Evolutionary conservation across 1,284 basidiomycete species (phyloP), one percentile per base, ranked within the genome.

Genomic region (Ustilago sp.): DNA sequence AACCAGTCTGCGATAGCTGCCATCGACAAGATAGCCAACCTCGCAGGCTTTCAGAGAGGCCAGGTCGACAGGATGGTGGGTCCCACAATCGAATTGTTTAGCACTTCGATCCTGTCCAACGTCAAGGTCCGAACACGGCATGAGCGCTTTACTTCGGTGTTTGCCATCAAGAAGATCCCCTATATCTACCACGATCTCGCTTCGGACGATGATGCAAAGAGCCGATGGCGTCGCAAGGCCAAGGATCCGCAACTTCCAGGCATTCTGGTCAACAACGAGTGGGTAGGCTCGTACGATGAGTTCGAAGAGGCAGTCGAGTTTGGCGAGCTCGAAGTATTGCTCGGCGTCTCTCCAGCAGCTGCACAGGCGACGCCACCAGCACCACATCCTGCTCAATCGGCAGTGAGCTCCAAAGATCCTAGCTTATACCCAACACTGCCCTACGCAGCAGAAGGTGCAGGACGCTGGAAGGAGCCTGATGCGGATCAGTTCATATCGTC

Each of bases 291-390:
- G 15, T 86, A 66, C 59, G 84, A 83, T 45, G 85, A 86, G 28
- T 86, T 86, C 47, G 83, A 86, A 54, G 83, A 86, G 67, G 79
- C 83, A 0, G 82, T 86, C 60, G 85, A 86, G 58, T 82, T 80
- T 47, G 83, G 83, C 38, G 83, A 85, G 72, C 73, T 86, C 17
- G 77, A 80, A 43, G 60, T 82, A 34, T 85, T 86, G 31, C 70
- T 86, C 2, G 63, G 74, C 19, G 67, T 84, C 9, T 68, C 47
- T 17, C 59, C 70, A n/a, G 28, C 61, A 8, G 59, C 66, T 2
- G 47, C 41, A 2, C 59, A 43, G 35, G 47, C 60, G 0, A 13
- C 61, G 8, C 48, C 68, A 28, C 43, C 59, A 31, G 59, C 66
- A 23, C 73, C 65, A 7, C 75, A 77, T 41, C 67, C 75, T n/a